Evolutionary conservation across 1,284 basidiomycete species (phyloP).

Genomic region (Tilletia caries): DNA sequence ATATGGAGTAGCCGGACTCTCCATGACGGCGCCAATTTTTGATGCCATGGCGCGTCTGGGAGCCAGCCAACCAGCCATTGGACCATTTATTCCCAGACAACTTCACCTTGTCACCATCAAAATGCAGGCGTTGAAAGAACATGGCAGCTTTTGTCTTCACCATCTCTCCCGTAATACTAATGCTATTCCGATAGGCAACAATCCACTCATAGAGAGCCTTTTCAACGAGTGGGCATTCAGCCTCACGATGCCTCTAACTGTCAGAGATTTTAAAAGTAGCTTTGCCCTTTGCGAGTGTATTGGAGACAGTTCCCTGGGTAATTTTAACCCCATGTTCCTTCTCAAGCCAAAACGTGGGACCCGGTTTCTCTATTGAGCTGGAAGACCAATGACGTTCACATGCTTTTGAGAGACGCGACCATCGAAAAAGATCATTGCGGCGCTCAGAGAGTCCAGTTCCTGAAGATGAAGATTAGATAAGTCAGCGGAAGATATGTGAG

Average conservation of each 20-base stretch:
- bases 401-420: no score
- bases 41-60: background rate
- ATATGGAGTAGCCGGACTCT: no score
- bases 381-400: no score
- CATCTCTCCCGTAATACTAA: background rate
- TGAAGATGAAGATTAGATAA: no score
- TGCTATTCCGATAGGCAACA: background rate
- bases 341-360: background rate
- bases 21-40: no score
- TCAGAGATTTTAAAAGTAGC: background rate
- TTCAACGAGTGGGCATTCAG: background rate
- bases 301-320: background rate
- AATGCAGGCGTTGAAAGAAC: background rate
- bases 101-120: background rate
- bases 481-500: no score
- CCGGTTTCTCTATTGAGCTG: no score
- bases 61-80: background rate
- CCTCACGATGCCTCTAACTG: background rate
- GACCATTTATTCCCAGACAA: constrained; percentile 2
- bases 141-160: background rate
- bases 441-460: no score
- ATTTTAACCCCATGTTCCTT: background rate
- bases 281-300: background rate
- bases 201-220: background rate
- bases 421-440: no score